Base-by-base conservation (phyloP, 257 asterid species). In the Solanum boliviense region DNA sequence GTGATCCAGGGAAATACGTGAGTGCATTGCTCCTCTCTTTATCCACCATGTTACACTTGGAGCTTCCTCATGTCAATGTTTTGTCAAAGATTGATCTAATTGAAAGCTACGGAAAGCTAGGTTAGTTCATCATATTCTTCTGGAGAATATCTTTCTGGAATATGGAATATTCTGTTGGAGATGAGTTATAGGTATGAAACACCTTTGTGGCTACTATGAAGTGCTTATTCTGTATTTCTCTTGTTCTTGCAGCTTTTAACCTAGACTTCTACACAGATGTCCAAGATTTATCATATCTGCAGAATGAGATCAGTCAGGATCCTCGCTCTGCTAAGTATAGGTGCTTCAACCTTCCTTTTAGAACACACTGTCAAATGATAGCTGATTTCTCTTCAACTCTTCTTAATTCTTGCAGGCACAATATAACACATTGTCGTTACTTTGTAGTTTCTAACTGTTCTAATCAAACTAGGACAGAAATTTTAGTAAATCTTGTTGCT, bases 261-360 rank as follows among this genome's bases (percentile, higher is more conserved):
- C 98, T 97, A 84, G 99, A 97, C 89, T 97, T 96, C 93, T 97
- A 96, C 93, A 97, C 99, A 7, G 99, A 97, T 88, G 97, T 93
- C 86, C 98, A 91, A 88, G 99, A 97, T 90, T 92, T 97, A 90
- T 88, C 98, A 16, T 97, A 95, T 90, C 92, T 97, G 89, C 99
- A 96, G 86, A 89, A 92, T 84, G 96, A 91, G 90, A 98, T 97
- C 68, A 93, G 94, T 91, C 94, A 95, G 91, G 99, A 97, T 93
- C 98, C 99, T 86, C 95, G 97, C 67, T 96, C 95, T 86, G 93
- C 98, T 56, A 97, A 94, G 90, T 90, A 93, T 90, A 94, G 98
- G 99, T 96, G 88, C 74, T 41, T 68, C 70, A 58, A 75, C 65
- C 62, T 58, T 87, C 36, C n/a, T 78, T 56, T 46, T 32, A 32